Evolutionary conservation across 208 protist species (phyloP), one percentile per base, ranked within the genome.

Genomic region (Angomonas ambiguus): DNA sequence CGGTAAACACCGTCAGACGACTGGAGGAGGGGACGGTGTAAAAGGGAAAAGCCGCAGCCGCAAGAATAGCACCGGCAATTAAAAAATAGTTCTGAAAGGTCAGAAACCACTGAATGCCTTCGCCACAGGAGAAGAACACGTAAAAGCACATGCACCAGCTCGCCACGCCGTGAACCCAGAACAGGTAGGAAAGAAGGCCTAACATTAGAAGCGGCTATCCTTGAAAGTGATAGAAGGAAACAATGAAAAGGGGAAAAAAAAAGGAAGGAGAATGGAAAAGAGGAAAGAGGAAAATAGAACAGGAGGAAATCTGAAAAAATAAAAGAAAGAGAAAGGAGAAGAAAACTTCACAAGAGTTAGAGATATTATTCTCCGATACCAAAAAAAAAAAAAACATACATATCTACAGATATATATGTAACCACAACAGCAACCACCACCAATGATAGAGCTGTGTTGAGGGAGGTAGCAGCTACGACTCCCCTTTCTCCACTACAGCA

Each of bases 61-160:
- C 79, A 57, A 74, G 72, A 16, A 71, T 77, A 24, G 83, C 87
- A 10, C 87, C 87, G 24, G 89, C 60, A 51, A 93, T 86, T 33
- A 93, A 73, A 10, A 91, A 69, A 45, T 86, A 85, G 61, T 93
- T 93, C 30, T 89, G 69, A 51, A 90, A 80, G 20, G 83, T 87
- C 16, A 72, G 79, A 58, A 93, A 93, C 86, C 86, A 94, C 62
- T 72, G 79, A 53, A 83, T 76, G 22, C 88, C 85, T 55, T 94
- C 88, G 2, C 88, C 83, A 25, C 76, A 91, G 13, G 88, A 92
- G 61, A 92, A 94, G 30, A 94, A 75, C 5, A 91, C 86, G 70
- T 92, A 94, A 71, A 92, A 92, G 71, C 81, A 94, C 83, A 92
- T 91, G 79, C 88, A 94, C 77, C 87, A 93, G 71, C 87, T 91